Percentiles rank a stretch among this genome's conserved stretches.
These are phyloP conservation scores for Podaxis sp. DNA, from an alignment of 768 basidiomycete species.

Conservation along the genomic window DNA sequence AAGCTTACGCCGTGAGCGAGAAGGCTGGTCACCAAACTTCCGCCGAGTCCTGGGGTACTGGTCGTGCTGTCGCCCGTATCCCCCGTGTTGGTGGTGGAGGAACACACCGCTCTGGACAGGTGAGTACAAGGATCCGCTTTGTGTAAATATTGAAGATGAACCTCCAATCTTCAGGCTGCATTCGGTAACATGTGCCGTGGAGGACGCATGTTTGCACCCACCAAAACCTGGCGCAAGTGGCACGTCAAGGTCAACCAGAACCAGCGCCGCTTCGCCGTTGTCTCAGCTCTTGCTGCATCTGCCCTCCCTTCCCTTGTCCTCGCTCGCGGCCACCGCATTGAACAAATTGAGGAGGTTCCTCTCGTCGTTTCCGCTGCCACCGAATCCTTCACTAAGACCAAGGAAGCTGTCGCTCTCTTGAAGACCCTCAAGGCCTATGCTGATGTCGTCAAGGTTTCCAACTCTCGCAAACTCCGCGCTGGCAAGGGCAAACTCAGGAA, in stretches of 20 bases:
- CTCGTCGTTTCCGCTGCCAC: conserved; percentile 79
- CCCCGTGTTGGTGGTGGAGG: conserved; percentile 99
- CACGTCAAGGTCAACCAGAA: conserved; percentile 99
- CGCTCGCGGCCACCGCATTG: conserved; percentile 98
- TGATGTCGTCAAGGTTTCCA: conserved; percentile 96
- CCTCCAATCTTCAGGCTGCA: conserved; percentile 63
- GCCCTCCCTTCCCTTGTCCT: conserved; percentile 98
- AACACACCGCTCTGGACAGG: conserved; percentile 97
- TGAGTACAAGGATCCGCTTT: conserved; percentile 29
- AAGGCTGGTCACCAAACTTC: conserved; percentile 99
- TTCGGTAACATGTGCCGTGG: conserved; percentile 99
- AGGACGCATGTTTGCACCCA: conserved; percentile 99
- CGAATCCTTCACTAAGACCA: conserved; percentile 94
- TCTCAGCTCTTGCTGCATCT: conserved; percentile 96
- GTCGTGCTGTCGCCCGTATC: conserved; percentile 99
- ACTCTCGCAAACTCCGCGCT: conserved; percentile 94
- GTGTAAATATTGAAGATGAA: neutral
- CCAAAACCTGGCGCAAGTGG: conserved; percentile 99
- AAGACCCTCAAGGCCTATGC: conserved; percentile 86
- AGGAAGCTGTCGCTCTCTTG: conserved; percentile 92
- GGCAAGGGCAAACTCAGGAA: conserved; percentile 98
- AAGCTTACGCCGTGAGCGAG: conserved; percentile 94
- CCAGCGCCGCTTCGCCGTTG: conserved; percentile 96
- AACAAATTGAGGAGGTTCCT: conserved; percentile 94
- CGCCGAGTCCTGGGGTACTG: conserved; percentile 99